Percentiles rank a stretch among this genome's conserved stretches.
Evolutionary conservation across 345 rosid genomes (phyloP).

Genomic region (Viola odorata): DNA sequence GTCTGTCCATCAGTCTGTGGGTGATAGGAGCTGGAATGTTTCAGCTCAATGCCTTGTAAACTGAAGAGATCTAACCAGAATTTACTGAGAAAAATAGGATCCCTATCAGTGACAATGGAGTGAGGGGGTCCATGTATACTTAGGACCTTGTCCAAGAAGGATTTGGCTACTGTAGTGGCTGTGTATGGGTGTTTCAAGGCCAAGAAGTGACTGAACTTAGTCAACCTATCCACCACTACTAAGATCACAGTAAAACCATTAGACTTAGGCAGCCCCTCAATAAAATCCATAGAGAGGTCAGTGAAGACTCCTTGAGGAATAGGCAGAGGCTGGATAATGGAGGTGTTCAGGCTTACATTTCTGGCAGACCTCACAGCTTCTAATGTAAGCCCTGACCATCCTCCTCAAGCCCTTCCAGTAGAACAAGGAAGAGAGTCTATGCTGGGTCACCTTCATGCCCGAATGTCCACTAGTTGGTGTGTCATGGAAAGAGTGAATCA

Average conservation of each 20-base stretch:
- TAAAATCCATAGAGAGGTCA: background rate
- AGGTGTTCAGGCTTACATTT: background rate
- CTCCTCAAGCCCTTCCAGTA: background rate
- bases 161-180: fast-evolving
- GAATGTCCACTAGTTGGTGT: background rate
- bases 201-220: background rate
- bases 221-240: background rate
- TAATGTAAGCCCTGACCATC: fast-evolving
- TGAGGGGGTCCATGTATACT: background rate
- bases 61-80: too few relatives aligned
- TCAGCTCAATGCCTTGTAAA: too few relatives aligned
- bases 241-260: background rate
- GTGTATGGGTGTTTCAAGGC: background rate
- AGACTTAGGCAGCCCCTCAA: background rate
- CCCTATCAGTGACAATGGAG: too few relatives aligned
- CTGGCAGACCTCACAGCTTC: background rate
- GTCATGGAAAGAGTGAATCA: too few relatives aligned
- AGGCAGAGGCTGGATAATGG: fast-evolving
- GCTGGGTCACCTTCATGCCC: background rate
- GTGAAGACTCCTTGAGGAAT: background rate
- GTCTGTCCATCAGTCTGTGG: background rate
- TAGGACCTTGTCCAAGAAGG: background rate
- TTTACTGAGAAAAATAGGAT: too few relatives aligned
- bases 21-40: background rate
- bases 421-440: fast-evolving